Evolutionary conservation across 306 rosid genomes (phyloP).

Genomic region (Corylus avellana): DNA sequence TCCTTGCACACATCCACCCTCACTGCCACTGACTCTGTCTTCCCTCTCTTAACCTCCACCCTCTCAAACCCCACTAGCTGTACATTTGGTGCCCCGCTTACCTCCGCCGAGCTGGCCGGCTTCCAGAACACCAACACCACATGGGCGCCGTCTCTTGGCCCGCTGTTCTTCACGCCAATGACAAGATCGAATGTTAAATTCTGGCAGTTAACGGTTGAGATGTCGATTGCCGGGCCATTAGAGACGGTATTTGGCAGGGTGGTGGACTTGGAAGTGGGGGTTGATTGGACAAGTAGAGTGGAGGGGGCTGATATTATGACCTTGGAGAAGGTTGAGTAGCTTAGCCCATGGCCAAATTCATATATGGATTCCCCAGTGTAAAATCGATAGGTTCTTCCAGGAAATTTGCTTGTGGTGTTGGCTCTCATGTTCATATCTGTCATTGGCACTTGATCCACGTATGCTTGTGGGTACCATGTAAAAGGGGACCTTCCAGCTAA

Average conservation of each 20-base stretch:
- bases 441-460: conserved; percentile 68
- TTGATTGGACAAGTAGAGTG: conserved; percentile 36
- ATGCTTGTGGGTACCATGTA: conserved; percentile 78
- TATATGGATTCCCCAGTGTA: conserved; percentile 56
- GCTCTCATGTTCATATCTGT: conserved; percentile 83
- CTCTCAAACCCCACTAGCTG: conserved; percentile 63
- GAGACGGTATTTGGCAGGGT: conserved; percentile 8
- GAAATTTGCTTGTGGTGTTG: conserved; percentile 51
- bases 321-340: conserved; percentile 59
- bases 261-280: conserved; percentile 23
- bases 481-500: conserved; percentile 69
- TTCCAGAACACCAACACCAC: conserved; percentile 61
- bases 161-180: conserved; percentile 53
- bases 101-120: conserved; percentile 23
- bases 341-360: conserved; percentile 66
- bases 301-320: conserved; percentile 50
- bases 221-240: conserved; percentile 34
- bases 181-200: conserved; percentile 39
- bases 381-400: conserved; percentile 76
- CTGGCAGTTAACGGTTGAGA: conserved; percentile 42
- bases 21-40: conserved; percentile 33
- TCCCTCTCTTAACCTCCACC: conserved; percentile 36
- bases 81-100: conserved; percentile 43
- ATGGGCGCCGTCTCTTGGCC: conserved; percentile 50
- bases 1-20: conserved; percentile 49